These are phyloP conservation scores for Lepidium sativum DNA, from an alignment of 345 rosid genomes.

Conservation along the genomic window DNA sequence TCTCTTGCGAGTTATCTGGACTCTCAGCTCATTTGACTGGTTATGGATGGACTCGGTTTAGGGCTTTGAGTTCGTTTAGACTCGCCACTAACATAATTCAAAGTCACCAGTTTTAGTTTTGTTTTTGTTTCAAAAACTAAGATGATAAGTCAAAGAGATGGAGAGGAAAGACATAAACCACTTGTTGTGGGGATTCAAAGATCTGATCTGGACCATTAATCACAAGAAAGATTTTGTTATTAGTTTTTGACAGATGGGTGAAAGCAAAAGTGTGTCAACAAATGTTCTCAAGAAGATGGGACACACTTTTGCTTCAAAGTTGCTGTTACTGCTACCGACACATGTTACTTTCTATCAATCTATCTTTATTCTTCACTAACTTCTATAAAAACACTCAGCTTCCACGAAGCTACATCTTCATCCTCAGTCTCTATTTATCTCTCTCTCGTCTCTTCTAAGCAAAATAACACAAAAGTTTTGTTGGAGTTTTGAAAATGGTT, in stretches of 20 bases:
- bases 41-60: too few species aligned
- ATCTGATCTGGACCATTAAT: slow-evolving; percentile 37
- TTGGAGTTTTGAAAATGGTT: too few species aligned
- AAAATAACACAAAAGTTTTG: too few species aligned
- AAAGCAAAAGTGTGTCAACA: slow-evolving; percentile 32
- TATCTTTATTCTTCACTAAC: not conserved
- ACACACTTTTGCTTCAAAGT: slow-evolving; percentile 52
- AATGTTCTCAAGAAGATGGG: slow-evolving; percentile 46
- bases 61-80: too few species aligned
- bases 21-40: too few species aligned
- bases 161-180: slow-evolving; percentile 13
- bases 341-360: too few species aligned
- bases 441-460: not conserved
- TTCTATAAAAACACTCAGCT: slow-evolving; percentile 7
- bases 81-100: too few species aligned
- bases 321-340: slow-evolving; percentile 70
- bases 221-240: not conserved
- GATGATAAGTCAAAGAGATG: not conserved
- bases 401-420: slow-evolving; percentile 15
- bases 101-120: too few species aligned
- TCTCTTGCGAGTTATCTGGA: too few species aligned
- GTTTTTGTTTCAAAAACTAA: too few species aligned
- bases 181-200: slow-evolving; percentile 29
- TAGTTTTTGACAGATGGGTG: slow-evolving; percentile 48
- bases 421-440: not conserved